Evolutionary conservation across 352 stramenopile species (phyloP).

Genomic region (Elongisporangium undulatum): DNA sequence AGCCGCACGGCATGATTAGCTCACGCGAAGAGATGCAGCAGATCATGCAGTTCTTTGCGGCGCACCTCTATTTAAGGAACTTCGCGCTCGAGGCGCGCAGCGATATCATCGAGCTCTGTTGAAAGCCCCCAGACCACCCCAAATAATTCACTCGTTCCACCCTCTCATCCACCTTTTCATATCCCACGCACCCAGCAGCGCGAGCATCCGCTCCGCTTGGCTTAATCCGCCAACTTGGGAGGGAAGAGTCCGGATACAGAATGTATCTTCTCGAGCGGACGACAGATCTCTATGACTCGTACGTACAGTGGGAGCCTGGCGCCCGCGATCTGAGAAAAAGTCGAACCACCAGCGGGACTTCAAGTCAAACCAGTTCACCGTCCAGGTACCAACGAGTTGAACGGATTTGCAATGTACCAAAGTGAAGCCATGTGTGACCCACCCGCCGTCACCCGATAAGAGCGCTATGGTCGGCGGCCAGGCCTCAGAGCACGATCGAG

Average conservation of each 20-base stretch:
- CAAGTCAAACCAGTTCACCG: background rate
- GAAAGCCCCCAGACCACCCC: background rate
- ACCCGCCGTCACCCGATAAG: no score
- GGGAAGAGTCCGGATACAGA: background rate
- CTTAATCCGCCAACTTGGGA: background rate
- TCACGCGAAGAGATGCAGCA: constrained; percentile 44
- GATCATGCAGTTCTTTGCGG: constrained; percentile 59
- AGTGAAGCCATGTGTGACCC: no score
- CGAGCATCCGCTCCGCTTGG: background rate
- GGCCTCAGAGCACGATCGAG: no score
- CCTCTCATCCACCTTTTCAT: background rate
- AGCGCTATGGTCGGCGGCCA: no score
- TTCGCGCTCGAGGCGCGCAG: constrained; percentile 39
- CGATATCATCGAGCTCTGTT: constrained; percentile 52
- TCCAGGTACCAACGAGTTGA: background rate
- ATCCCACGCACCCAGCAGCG: background rate
- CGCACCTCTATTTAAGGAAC: constrained; percentile 43
- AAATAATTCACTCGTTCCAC: background rate
- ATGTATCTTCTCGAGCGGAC: background rate
- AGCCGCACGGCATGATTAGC: constrained; percentile 52
- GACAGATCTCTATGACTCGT: background rate
- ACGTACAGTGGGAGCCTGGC: background rate
- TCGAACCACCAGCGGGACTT: background rate
- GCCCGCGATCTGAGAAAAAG: background rate
- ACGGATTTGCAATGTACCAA: no score